These are phyloP conservation scores for Fusarium fujikuroi DNA, from an alignment of 2,329 filamentous ascomycete species.

Conservation along the genomic window DNA sequence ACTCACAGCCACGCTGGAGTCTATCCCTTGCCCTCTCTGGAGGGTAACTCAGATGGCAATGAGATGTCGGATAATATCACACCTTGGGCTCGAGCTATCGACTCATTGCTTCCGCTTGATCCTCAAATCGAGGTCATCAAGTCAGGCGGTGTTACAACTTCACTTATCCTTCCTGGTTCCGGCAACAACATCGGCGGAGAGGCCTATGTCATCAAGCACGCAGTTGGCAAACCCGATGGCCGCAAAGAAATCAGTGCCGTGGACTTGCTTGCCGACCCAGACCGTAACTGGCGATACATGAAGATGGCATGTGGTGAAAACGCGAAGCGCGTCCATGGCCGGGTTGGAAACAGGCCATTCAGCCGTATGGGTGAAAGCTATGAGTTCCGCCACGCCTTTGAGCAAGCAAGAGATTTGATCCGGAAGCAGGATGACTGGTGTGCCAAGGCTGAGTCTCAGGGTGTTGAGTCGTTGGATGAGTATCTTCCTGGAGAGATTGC, in stretches of 20 bases:
- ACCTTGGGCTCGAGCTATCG: constrained; percentile 74
- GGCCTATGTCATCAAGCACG: constrained; percentile 75
- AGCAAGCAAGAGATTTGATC: constrained; percentile 67
- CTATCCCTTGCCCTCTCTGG: constrained; percentile 64
- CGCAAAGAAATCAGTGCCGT: constrained; percentile 70
- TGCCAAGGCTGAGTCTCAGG: constrained; percentile 61
- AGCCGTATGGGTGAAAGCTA: constrained; percentile 76
- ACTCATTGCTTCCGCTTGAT: constrained; percentile 71
- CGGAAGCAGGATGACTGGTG: constrained; percentile 77
- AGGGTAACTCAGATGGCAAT: constrained; percentile 68
- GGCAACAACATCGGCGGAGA: constrained; percentile 81
- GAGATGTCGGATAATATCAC: constrained; percentile 73
- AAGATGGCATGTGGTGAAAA: constrained; percentile 83
- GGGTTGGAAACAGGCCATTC: constrained; percentile 62
- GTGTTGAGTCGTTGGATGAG: constrained; percentile 60
- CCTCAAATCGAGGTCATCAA: constrained; percentile 76
- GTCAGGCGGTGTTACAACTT: constrained; percentile 77
- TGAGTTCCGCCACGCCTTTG: constrained; percentile 74
- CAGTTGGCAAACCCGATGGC: constrained; percentile 68
- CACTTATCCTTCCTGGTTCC: constrained; percentile 72
- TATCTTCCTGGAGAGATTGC: constrained; percentile 71
- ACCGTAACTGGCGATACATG: constrained; percentile 74
- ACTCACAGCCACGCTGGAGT: constrained; percentile 77
- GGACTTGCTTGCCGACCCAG: constrained; percentile 74
- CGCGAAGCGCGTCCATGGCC: constrained; percentile 70